Conservation (phyloP, 2,329 filamentous ascomycete species). For the Arthroderma uncinatum region DNA sequence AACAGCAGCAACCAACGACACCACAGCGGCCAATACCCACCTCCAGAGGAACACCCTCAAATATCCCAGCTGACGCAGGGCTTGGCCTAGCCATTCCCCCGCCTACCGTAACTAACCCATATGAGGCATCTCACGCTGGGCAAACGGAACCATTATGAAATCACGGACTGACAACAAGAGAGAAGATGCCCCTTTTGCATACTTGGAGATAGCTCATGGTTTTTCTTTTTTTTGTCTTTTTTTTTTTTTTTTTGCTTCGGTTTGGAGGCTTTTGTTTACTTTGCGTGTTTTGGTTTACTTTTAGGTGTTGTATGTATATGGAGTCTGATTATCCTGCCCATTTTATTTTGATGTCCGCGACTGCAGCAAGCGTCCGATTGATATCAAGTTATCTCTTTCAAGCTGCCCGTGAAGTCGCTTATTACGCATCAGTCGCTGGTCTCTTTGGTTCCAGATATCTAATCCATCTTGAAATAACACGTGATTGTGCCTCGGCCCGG, state of each 20-base stretch:
- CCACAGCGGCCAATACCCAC: neutral
- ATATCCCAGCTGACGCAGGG: neutral
- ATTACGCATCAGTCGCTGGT: too few relatives aligned
- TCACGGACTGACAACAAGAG: neutral
- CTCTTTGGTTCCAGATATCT: neutral
- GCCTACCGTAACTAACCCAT: constrained; percentile 9
- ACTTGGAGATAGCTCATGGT: neutral
- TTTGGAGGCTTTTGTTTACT: neutral
- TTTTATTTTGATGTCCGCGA: neutral
- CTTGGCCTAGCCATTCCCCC: constrained; percentile 2
- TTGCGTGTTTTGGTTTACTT: neutral
- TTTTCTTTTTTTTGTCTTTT: neutral
- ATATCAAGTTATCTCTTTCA: too few relatives aligned
- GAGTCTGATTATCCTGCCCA: neutral
- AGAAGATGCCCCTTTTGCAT: neutral
- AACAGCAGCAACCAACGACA: neutral
- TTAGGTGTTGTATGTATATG: neutral
- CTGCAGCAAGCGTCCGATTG: too few relatives aligned
- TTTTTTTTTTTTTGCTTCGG: neutral
- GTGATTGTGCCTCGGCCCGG: constrained; percentile 1
- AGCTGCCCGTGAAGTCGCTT: too few relatives aligned
- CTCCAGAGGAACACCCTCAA: neutral
- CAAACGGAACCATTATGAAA: neutral
- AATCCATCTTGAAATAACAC: neutral
- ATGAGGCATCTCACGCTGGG: neutral